A percentile compares a stretch with the other conserved stretches of the same genome.
Evolutionary conservation across 306 rosid genomes (phyloP).

Genomic region (Quercus variabilis): DNA sequence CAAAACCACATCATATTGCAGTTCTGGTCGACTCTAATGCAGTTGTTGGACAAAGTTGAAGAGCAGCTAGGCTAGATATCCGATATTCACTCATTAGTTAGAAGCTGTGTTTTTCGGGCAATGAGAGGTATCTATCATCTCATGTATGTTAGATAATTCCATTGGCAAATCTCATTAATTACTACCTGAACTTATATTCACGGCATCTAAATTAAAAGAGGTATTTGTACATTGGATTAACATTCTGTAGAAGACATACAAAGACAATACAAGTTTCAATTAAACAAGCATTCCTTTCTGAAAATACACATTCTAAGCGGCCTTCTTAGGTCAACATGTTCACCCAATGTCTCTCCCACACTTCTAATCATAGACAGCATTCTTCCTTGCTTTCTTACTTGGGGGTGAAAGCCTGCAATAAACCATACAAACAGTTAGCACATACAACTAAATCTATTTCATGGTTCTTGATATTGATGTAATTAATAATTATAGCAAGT

Average conservation of each 20-base stretch:
- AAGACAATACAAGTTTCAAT: conserved; percentile 34
- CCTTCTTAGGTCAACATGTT: background rate
- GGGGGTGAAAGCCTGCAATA: conserved; percentile 67
- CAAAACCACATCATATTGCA: too few species aligned
- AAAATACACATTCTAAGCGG: conserved; percentile 10
- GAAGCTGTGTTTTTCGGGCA: background rate
- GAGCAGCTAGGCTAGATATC: background rate
- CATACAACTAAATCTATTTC: background rate
- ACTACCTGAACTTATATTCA: conserved; percentile 37
- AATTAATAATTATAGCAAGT: background rate
- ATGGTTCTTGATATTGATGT: background rate
- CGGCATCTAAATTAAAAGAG: conserved; percentile 17
- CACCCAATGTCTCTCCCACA: conserved; percentile 19
- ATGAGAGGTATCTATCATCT: background rate
- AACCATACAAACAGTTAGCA: conserved; percentile 13
- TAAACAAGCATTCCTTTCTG: conserved; percentile 21
- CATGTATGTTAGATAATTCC: background rate
- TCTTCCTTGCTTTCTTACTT: conserved; percentile 38
- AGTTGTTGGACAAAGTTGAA: background rate
- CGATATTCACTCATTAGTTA: background rate
- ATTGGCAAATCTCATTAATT: background rate
- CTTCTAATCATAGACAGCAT: conserved; percentile 9
- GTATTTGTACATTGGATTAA: conserved; percentile 47
- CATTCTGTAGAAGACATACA: conserved; percentile 37
- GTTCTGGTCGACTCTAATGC: too few species aligned